Conservation (phyloP, 192 early-diverging fungal genomes). For the Irineochytrium annulatum region DNA sequence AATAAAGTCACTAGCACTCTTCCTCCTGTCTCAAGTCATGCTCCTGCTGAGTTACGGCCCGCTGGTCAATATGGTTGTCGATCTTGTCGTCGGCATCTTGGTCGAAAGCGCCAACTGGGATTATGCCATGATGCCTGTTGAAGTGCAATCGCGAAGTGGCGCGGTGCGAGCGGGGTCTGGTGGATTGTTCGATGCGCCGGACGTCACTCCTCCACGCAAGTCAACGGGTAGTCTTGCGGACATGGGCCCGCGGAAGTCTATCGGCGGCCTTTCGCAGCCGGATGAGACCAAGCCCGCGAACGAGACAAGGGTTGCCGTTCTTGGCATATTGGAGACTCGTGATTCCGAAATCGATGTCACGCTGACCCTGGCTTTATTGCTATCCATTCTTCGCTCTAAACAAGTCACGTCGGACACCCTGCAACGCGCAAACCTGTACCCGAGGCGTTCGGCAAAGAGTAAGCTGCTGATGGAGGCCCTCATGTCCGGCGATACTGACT, state of each 20-base stretch:
- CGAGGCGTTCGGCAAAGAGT: background rate
- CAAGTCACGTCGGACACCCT: background rate
- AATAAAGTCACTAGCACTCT: background rate
- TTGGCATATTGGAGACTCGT: no score
- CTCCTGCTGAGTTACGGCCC: background rate
- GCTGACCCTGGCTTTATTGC: background rate
- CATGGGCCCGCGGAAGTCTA: background rate
- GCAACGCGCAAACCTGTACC: conserved; percentile 7
- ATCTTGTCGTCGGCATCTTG: no score
- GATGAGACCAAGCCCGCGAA: background rate
- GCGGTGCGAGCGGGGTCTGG: background rate
- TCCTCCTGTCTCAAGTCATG: conserved; percentile 17
- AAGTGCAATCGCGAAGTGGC: background rate
- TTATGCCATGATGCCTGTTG: no score
- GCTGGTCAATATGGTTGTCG: background rate
- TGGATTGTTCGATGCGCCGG: background rate
- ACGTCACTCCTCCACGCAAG: background rate
- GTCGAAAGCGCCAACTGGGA: no score
- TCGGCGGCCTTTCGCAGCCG: background rate
- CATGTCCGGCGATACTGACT: no score
- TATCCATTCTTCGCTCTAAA: background rate
- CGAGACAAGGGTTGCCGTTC: background rate
- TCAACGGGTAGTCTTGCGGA: background rate
- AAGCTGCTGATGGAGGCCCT: conserved; percentile 10
- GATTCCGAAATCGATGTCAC: background rate